These are phyloP conservation scores for Rhipidocladum racemiflorum DNA, from an alignment of 176 grass and related monocot genomes.

Conservation along the genomic window DNA sequence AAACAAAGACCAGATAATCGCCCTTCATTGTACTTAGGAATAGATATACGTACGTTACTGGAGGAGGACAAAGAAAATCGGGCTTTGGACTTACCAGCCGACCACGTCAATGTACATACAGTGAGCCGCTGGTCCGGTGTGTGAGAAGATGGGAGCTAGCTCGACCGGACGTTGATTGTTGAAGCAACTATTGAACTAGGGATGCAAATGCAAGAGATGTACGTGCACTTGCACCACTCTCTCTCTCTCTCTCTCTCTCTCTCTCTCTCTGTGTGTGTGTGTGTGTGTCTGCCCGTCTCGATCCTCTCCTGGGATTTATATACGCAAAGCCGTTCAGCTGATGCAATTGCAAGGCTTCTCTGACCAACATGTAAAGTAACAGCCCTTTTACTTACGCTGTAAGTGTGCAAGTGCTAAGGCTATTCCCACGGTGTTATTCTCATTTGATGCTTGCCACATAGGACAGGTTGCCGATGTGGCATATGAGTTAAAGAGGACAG, in stretches of 20 bases:
- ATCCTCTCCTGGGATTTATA: background rate
- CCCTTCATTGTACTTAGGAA: no score
- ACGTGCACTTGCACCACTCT: no score
- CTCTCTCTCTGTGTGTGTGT: background rate
- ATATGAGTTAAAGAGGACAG: no score
- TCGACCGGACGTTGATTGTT: no score
- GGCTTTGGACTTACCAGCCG: slow-evolving; percentile 10
- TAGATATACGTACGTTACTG: no score
- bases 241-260: background rate
- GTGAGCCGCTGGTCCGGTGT: no score
- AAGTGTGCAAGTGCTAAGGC: no score
- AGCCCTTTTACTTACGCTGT: background rate
- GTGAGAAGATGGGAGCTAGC: background rate
- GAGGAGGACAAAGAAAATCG: background rate
- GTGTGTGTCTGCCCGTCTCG: no score
- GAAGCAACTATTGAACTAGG: background rate
- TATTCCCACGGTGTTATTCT: no score
- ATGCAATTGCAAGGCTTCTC: background rate
- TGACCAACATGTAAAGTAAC: background rate
- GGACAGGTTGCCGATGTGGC: no score
- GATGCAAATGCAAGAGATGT: background rate
- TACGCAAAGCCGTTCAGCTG: background rate
- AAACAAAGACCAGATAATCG: no score
- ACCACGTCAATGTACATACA: background rate
- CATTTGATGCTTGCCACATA: no score